These are phyloP conservation scores for Gymnopilus junonius DNA, from an alignment of 768 basidiomycete genomes.

Conservation along the genomic window DNA sequence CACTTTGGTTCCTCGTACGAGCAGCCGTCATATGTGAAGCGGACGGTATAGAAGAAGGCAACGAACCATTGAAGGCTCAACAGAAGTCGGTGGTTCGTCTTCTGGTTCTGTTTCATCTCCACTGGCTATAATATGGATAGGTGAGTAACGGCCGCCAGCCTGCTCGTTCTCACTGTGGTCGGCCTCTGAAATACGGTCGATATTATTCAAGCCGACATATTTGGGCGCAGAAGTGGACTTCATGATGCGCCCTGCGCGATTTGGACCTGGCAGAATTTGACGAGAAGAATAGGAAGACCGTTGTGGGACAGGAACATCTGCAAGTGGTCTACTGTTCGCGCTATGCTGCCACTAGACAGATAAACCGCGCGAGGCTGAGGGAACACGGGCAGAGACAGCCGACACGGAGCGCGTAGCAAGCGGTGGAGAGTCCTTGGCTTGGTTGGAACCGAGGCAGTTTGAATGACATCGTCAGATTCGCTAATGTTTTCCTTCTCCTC, in stretches of 20 bases:
- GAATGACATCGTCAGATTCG: conserved; percentile 39
- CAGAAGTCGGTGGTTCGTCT: conserved; percentile 27
- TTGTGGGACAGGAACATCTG: conserved; percentile 39
- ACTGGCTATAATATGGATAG: conserved; percentile 15
- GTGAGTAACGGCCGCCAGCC: conserved; percentile 30
- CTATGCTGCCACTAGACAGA: conserved; percentile 22
- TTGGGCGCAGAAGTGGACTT: conserved; percentile 40
- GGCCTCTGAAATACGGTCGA: conserved; percentile 54
- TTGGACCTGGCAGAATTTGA: conserved; percentile 48
- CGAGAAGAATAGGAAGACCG: conserved; percentile 36
- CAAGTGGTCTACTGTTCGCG: conserved; percentile 29
- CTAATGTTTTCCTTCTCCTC: conserved; percentile 57
- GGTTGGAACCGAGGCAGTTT: conserved; percentile 27
- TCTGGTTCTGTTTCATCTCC: conserved; percentile 40
- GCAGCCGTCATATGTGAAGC: conserved; percentile 15
- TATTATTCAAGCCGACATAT: conserved; percentile 31
- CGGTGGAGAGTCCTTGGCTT: conserved; percentile 39
- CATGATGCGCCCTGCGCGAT: conserved; percentile 53
- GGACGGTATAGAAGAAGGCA: conserved; percentile 26
- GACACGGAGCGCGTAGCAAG: conserved; percentile 35
- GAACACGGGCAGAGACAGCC: conserved; percentile 24
- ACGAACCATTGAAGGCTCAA: conserved; percentile 31
- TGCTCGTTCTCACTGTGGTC: conserved; percentile 43
- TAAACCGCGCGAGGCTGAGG: conserved; percentile 30
- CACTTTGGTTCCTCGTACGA: conserved; percentile 21